Conservation (phyloP, 768 basidiomycete genomes). For the Pleurotus platypus region DNA sequence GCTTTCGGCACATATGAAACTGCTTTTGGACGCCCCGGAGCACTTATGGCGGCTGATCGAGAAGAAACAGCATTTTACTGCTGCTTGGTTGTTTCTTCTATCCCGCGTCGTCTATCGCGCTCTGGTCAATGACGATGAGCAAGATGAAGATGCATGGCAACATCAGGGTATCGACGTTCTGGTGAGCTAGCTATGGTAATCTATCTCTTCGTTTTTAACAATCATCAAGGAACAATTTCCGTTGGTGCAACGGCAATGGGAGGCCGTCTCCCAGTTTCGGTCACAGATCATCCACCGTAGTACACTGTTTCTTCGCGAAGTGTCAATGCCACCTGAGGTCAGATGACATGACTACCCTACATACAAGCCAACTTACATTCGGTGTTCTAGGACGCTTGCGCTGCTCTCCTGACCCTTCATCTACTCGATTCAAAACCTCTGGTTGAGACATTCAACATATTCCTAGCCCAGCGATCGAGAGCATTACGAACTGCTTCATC, state of each 20-base stretch:
- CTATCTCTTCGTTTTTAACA: too few relatives aligned
- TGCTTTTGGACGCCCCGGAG: conserved; percentile 90
- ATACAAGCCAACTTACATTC: neutral
- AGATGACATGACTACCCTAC: conserved; percentile 13
- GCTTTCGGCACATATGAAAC: conserved; percentile 84
- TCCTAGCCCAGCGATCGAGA: conserved; percentile 69
- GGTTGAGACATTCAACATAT: conserved; percentile 63
- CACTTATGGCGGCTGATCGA: conserved; percentile 88
- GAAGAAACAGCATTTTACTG: conserved; percentile 71
- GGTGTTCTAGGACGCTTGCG: conserved; percentile 58
- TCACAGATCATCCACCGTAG: conserved; percentile 87
- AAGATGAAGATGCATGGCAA: conserved; percentile 60
- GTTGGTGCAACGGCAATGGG: conserved; percentile 91
- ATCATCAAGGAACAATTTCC: conserved; percentile 73
- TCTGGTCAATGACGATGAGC: conserved; percentile 58
- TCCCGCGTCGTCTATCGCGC: conserved; percentile 82
- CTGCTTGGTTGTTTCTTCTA: conserved; percentile 85
- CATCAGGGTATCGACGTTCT: conserved; percentile 58
- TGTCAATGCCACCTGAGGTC: conserved; percentile 49
- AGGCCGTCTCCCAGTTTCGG: conserved; percentile 80
- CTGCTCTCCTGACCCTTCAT: conserved; percentile 78
- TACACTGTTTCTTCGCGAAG: conserved; percentile 73
- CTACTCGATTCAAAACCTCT: conserved; percentile 87
- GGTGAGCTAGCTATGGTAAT: conserved; percentile 32
- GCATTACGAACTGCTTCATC: conserved; percentile 43